Conservation (phyloP, 768 basidiomycete species). For the Boletus vermiculosoides region DNA sequence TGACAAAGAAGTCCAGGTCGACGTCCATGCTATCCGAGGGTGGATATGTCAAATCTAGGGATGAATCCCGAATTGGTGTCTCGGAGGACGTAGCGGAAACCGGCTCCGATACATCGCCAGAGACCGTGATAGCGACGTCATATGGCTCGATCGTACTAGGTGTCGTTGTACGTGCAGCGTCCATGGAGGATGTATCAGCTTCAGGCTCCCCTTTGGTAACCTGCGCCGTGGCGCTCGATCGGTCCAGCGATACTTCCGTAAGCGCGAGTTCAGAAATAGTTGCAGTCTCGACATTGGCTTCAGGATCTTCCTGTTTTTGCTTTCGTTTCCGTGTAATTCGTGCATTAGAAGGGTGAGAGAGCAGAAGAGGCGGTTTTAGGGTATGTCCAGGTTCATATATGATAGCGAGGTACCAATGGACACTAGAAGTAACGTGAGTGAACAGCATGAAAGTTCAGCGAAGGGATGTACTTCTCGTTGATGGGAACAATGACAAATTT, state of each 20-base stretch:
- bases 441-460: neutral
- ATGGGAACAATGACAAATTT: constrained; percentile 94
- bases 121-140: constrained; percentile 2
- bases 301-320: constrained; percentile 13
- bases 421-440: constrained; percentile 42
- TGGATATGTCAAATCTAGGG: constrained; percentile 20
- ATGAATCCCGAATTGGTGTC: constrained; percentile 12
- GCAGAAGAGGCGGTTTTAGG: constrained; percentile 49
- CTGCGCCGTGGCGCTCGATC: neutral
- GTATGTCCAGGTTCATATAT: constrained; percentile 77
- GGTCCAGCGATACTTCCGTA: neutral
- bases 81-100: constrained; percentile 8
- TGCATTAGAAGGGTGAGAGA: neutral
- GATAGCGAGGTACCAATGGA: constrained; percentile 97
- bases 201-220: constrained; percentile 11
- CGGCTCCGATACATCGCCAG: constrained; percentile 10
- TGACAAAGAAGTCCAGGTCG: constrained; percentile 9
- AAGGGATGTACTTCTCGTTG: constrained; percentile 78
- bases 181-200: constrained; percentile 15
- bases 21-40: constrained; percentile 29
- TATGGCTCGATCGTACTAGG: constrained; percentile 19
- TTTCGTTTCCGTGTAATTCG: constrained; percentile 25
- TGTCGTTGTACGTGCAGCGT: constrained; percentile 21
- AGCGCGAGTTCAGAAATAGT: neutral
- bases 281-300: constrained; percentile 1